Conservation (phyloP, 257 asterid species). For the Solanum pennellii region DNA sequence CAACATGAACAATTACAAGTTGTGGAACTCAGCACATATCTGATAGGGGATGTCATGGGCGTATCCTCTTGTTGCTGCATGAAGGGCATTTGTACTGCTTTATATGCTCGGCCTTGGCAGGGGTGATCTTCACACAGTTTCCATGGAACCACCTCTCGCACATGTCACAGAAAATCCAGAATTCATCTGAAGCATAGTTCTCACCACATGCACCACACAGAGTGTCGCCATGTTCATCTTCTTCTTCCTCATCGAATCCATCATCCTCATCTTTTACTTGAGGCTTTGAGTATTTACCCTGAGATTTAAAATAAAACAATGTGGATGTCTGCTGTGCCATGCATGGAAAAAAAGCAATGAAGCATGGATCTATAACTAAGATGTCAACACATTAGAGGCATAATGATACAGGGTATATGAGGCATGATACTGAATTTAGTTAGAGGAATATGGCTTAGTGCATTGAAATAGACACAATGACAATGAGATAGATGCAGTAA, state of each 20-base stretch:
- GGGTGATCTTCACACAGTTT: conserved; percentile 76
- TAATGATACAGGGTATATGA: not conserved
- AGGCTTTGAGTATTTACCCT: conserved; percentile 20
- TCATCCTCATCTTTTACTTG: conserved; percentile 20
- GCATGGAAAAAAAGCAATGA: not conserved
- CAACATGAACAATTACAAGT: not conserved
- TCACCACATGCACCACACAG: conserved; percentile 77
- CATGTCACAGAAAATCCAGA: conserved; percentile 70
- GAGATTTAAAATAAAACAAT: not conserved
- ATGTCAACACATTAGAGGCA: not conserved
- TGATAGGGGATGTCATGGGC: conserved; percentile 13
- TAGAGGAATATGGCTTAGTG: not conserved
- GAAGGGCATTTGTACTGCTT: conserved; percentile 80
- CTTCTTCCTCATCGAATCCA: conserved; percentile 8
- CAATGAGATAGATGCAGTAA: not conserved
- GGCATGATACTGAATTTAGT: not conserved
- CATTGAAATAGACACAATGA: not conserved
- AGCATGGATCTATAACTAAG: not conserved
- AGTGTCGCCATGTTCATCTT: conserved; percentile 54
- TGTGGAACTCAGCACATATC: not conserved
- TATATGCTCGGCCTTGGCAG: conserved; percentile 77
- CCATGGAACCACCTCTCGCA: conserved; percentile 90
- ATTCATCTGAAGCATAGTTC: conserved; percentile 47
- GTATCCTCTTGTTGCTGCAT: conserved; percentile 59
- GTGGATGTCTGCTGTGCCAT: not conserved